These are phyloP conservation scores for Spinellus fusiger DNA, from an alignment of 192 early-diverging fungal genomes.

Conservation along the genomic window DNA sequence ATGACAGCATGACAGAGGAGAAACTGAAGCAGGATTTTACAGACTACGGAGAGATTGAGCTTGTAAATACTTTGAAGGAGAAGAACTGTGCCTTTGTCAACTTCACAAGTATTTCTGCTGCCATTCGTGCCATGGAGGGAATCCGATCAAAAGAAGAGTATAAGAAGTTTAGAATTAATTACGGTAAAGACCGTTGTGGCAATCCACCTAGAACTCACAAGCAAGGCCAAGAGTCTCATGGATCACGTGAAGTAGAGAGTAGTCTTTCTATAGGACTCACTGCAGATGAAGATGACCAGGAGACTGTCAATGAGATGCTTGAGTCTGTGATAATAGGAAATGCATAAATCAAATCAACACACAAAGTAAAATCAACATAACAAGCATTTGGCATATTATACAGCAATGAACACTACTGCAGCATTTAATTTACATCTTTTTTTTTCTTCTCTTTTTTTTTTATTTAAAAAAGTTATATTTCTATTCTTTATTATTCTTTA, in stretches of 20 bases:
- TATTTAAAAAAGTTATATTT: not conserved
- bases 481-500: not conserved
- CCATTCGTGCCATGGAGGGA: constrained; percentile 74
- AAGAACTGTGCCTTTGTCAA: constrained; percentile 86
- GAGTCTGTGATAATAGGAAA: not conserved
- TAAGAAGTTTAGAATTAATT: constrained; percentile 56
- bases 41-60: constrained; percentile 83
- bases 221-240: not conserved
- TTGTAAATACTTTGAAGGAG: constrained; percentile 75
- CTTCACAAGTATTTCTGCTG: constrained; percentile 69
- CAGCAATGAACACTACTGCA: too few species aligned
- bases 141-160: constrained; percentile 60
- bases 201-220: constrained; percentile 53
- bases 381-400: too few species aligned
- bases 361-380: too few species aligned
- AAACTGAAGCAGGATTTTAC: constrained; percentile 68
- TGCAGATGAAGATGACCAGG: not conserved
- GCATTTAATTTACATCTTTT: too few species aligned
- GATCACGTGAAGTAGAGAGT: not conserved
- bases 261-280: not conserved
- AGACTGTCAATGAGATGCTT: not conserved
- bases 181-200: constrained; percentile 87
- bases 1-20: constrained; percentile 58
- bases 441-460: not conserved
- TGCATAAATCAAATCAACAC: not conserved